Conservation (phyloP, 169 alveolate genomes). For the Cardiosporidium cionae region DNA sequence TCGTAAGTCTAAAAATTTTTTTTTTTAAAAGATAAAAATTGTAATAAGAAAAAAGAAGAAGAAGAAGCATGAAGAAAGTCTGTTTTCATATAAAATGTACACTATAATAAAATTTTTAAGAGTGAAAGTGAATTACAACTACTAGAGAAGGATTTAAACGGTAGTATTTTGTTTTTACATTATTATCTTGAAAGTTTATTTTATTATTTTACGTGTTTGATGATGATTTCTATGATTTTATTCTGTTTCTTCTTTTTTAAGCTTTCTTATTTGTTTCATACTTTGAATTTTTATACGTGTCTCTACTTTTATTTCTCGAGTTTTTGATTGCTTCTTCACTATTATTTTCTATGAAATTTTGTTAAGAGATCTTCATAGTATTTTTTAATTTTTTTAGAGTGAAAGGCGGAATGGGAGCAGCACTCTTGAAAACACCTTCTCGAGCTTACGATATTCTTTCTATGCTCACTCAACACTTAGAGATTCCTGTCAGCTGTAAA, state of each 20-base stretch:
- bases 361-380: not conserved
- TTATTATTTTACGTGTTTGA: not conserved
- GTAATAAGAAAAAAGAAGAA: no score
- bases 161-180: no score
- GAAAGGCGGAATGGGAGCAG: constrained; percentile 44
- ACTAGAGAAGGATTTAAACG: no score
- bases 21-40: not conserved
- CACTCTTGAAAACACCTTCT: constrained; percentile 29
- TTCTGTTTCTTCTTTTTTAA: not conserved
- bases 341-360: not conserved
- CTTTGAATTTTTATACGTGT: not conserved
- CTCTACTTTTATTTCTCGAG: not conserved
- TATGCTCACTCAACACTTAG: constrained; percentile 19
- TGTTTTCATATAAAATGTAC: no score
- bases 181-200: no score
- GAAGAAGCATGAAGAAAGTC: no score
- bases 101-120: no score
- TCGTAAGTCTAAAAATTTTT: constrained; percentile 8
- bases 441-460: constrained; percentile 28
- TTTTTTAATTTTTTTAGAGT: not conserved
- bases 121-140: no score
- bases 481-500: constrained; percentile 31
- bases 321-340: not conserved
- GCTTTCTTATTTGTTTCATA: not conserved
- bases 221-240: not conserved